Evolutionary conservation across 2,329 filamentous ascomycete genomes (phyloP), one percentile per base, ranked within the genome.

Genomic region (Cryphonectria parasitica): DNA sequence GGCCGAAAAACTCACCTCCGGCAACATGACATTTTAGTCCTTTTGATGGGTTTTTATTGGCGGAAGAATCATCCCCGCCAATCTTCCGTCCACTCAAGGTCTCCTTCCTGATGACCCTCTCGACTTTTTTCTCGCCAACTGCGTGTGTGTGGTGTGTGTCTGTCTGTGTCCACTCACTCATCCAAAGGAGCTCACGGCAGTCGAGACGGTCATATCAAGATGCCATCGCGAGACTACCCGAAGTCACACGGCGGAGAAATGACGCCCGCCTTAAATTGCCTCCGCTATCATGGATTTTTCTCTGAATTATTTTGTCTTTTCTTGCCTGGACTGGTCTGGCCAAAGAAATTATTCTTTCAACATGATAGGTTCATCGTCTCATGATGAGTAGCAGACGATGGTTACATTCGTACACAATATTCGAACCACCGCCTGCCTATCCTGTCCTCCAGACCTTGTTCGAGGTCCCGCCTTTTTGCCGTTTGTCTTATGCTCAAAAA

Each of bases 41-140:
- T 22, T 68, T 6, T 67, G 28, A 39, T 17, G 22, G 5, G 7
- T 22, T 49, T 45, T 69, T 52, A 73, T 71, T 73, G 66, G 71
- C 65, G 71, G 71, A 60, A 71, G 34, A 66, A 67, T 28, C 43
- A 4, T 31, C 41, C 52, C 68, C 63, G 31, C 45, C 31, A 69
- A 28, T 69, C 41, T 73, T 52, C 71, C 71, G 60, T 67, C 71
- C 66, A 69, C 66, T 69, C 49, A 52, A 56, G 31, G 19, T 17
- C 31, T 13, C 19, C 64, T 52, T 22, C 63, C 54, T 36, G 25
- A 39, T 49, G 39, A 34, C 22, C 45, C 25, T 19, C 62, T n/a
- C 25, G 34, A 34, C 43, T 5, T 8, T 25, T 15, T 10, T 61
- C 8, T 39, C 36, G 8, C 10, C 8, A 10, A 39, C 10, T 54